A percentile compares a stretch with the other conserved stretches of the same genome.
These are phyloP conservation scores for Xylariaceae sp. DNA, from an alignment of 2,329 filamentous ascomycete genomes.

Conservation along the genomic window DNA sequence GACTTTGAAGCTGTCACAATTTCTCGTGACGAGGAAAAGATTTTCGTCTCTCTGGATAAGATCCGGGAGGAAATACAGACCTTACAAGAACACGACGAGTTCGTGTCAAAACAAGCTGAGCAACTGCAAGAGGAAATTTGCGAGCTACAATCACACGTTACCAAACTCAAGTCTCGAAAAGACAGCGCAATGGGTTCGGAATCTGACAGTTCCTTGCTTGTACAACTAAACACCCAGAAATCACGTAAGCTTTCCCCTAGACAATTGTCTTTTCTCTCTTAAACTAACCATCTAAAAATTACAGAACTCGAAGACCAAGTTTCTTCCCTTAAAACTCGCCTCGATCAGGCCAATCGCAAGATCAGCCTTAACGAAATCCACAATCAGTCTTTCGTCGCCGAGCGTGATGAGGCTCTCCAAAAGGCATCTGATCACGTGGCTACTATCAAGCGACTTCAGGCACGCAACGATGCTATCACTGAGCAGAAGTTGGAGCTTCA, in stretches of 20 bases:
- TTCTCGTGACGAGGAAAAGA: slow-evolving; percentile 61
- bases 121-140: slow-evolving; percentile 60
- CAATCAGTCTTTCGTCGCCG: slow-evolving; percentile 66
- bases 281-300: slow-evolving; percentile 7
- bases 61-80: slow-evolving; percentile 64
- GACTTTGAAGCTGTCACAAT: slow-evolving; percentile 59
- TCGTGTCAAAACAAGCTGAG: slow-evolving; percentile 61
- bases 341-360: slow-evolving; percentile 69
- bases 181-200: slow-evolving; percentile 53
- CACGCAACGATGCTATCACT: slow-evolving; percentile 49
- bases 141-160: slow-evolving; percentile 56
- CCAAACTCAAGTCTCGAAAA: slow-evolving; percentile 51
- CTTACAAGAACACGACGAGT: slow-evolving; percentile 62
- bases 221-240: slow-evolving; percentile 59
- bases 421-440: slow-evolving; percentile 61
- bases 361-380: slow-evolving; percentile 68
- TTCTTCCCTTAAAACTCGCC: slow-evolving; percentile 63
- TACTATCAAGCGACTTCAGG: slow-evolving; percentile 55
- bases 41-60: slow-evolving; percentile 68
- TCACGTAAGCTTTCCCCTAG: slow-evolving; percentile 55
- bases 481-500: slow-evolving; percentile 54
- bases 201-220: slow-evolving; percentile 50
- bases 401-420: slow-evolving; percentile 69
- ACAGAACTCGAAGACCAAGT: slow-evolving; percentile 66
- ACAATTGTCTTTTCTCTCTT: not conserved